These are phyloP conservation scores for Teunomyces cretensis DNA, from an alignment of 805 yeast genomes.

Conservation along the genomic window DNA sequence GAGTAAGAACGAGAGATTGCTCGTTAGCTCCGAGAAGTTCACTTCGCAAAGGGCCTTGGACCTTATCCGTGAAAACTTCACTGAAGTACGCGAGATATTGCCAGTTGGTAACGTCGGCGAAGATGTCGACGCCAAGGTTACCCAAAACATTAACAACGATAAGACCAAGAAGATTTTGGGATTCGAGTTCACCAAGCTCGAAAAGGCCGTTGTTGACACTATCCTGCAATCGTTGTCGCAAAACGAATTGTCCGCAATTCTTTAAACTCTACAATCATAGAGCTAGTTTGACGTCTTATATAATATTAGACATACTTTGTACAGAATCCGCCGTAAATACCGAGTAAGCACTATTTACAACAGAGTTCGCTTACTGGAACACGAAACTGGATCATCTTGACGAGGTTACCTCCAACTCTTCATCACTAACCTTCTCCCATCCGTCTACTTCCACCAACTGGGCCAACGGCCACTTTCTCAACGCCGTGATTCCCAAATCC, in stretches of 20 bases:
- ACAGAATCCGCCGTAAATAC: too few relatives aligned
- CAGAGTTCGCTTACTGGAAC: too few relatives aligned
- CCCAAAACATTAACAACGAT: constrained; percentile 10
- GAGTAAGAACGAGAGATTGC: constrained; percentile 27
- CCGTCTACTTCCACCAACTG: constrained; percentile 51
- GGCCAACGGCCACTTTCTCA: constrained; percentile 79
- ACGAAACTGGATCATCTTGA: too few relatives aligned
- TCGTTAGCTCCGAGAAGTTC: constrained; percentile 21
- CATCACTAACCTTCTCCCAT: constrained; percentile 39
- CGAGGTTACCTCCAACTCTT: constrained; percentile 13
- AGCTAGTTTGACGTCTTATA: too few relatives aligned
- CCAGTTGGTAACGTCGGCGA: constrained; percentile 18
- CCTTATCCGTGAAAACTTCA: constrained; percentile 20
- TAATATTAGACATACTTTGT: too few relatives aligned
- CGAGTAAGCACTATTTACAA: too few relatives aligned
- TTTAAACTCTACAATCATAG: too few relatives aligned
- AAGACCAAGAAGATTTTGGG: constrained; percentile 19
- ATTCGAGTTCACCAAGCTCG: constrained; percentile 16
- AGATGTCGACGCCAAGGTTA: background rate
- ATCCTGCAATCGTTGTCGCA: constrained; percentile 18
- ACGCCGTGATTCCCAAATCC: constrained; percentile 57
- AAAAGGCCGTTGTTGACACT: constrained; percentile 21
- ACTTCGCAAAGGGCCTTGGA: constrained; percentile 17
- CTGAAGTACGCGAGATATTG: constrained; percentile 15
- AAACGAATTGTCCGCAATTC: too few relatives aligned